Conservation (phyloP, 148 eudicot genomes). For the Polygonum aviculare region DNA sequence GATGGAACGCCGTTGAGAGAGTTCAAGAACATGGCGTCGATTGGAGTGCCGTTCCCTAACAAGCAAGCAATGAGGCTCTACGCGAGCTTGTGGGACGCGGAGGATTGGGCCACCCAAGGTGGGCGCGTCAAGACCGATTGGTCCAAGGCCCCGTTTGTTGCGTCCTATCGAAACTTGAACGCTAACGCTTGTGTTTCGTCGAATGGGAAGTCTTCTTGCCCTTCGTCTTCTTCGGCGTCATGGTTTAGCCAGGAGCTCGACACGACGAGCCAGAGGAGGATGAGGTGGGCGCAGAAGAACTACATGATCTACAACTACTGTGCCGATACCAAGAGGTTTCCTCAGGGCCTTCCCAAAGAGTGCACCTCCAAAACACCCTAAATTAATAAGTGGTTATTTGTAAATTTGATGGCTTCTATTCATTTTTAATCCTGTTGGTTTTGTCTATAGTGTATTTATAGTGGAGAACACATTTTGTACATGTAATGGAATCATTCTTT, state of each 20-base stretch:
- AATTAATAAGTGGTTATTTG: neutral
- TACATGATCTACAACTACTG: constrained; percentile 55
- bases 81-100: constrained; percentile 60
- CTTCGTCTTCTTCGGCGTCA: neutral
- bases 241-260: constrained; percentile 28
- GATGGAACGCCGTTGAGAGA: constrained; percentile 42
- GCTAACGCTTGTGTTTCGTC: constrained; percentile 38
- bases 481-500: neutral
- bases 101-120: constrained; percentile 45
- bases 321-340: constrained; percentile 25
- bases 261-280: constrained; percentile 28
- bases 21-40: constrained; percentile 46
- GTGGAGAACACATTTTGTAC: neutral
- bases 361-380: constrained; percentile 14
- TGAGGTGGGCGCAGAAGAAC: constrained; percentile 31
- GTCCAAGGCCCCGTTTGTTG: constrained; percentile 52
- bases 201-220: neutral
- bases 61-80: constrained; percentile 58
- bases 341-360: constrained; percentile 25
- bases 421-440: neutral
- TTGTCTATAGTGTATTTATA: neutral
- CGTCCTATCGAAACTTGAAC: constrained; percentile 43
- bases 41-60: constrained; percentile 46
- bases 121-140: constrained; percentile 56
- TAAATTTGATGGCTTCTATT: neutral